Base-by-base conservation (phyloP, 140 eudicot genomes). In the Bidens hawaiensis region DNA sequence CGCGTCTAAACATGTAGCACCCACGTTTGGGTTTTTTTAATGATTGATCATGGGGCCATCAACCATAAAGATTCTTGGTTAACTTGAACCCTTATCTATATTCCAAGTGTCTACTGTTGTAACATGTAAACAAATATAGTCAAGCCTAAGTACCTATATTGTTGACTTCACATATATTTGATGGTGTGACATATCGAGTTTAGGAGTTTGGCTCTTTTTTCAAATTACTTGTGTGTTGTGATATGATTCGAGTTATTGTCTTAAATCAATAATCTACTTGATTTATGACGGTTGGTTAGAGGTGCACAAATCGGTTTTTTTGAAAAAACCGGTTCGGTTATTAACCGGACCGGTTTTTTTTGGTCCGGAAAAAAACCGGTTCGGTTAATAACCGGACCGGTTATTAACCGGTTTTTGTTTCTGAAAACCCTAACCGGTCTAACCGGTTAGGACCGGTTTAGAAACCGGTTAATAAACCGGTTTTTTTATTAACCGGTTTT, bases 1-100 rank as follows among this genome's bases (percentile, higher is more conserved):
- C 69, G 79, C 59, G 79, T 60, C 79, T 2, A 66, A 66, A 49
- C 22, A 66, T 59, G 64, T 65, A 66, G 79, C 74, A 10, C 59
- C 78, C 79, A 74, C 79, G 79, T 74, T 60, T 46, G 21, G 3
- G 42, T 4, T 26, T 57, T n/a, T 25, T 70, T 15, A 64, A 73
- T 64, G 25, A 73, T 73, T 50, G 64, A 71, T 71, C 62, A 71
- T 68, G 57, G 57, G 38, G 8, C 17, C 19, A 40, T 51, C 72
- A 49, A 60, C 58, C 50, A 62, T 28, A 21, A 41, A 27, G 64
- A 71, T 62, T n/a, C 48, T 40, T 27, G 48, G 63, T 6, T 21
- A n/a, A 52, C 42, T 13, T 51, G 16, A 31, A 19, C n/a, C 26
- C 8, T 23, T n/a, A n/a, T n/a, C n/a, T 41, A 26, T 13, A 27